Base-by-base conservation (phyloP, 1,139 yeast genomes). In the Diutina pseudorugosa region DNA sequence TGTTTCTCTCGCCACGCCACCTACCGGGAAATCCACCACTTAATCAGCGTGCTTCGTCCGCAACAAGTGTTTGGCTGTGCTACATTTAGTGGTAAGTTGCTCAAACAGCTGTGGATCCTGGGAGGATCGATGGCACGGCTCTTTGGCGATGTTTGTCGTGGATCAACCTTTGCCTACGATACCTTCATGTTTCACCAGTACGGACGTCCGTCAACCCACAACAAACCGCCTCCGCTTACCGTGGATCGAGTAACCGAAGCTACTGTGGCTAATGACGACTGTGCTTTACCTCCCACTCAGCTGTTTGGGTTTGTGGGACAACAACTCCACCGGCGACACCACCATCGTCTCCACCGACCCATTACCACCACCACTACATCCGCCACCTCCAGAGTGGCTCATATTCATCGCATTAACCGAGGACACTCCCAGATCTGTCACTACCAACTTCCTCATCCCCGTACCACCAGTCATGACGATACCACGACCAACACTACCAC, bases 1-100 rank as follows among this genome's bases (percentile, higher is more conserved):
- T 62, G 73, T 27, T 80, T 75, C 59, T 78, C 84, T 1, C 62
- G 85, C 33, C 85, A 81, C 57, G 77, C 84, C 1, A 77, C 83
- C 0, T 76, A 68, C 55, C 56, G 68, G 2, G 85, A 80, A 58
- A 63, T 72, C 9, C 55, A 65, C n/a, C 57, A 67, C 2, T 68
- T 81, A 12, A 60, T 78, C 0, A 55, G 62, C 9, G 43, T 66
- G 40, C 73, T 80, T 56, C 57, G 59, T 1, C 80, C 81, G 0
- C 59, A 55, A 12, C 74, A 75, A 48, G 80, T 79, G 0, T 76
- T 68, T 55, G 82, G 82, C 0, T 71, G 75, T 53, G 69, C 68
- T 4, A 72, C 70, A 41, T 66, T 73, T 0, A n/a, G 20, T 14
- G 4, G n/a, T 3, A 27, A 25, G 5, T 9, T 14, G 23, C 16